These are phyloP conservation scores for Rhodotorula sp. DNA, from an alignment of 1,284 basidiomycete species.

Conservation along the genomic window DNA sequence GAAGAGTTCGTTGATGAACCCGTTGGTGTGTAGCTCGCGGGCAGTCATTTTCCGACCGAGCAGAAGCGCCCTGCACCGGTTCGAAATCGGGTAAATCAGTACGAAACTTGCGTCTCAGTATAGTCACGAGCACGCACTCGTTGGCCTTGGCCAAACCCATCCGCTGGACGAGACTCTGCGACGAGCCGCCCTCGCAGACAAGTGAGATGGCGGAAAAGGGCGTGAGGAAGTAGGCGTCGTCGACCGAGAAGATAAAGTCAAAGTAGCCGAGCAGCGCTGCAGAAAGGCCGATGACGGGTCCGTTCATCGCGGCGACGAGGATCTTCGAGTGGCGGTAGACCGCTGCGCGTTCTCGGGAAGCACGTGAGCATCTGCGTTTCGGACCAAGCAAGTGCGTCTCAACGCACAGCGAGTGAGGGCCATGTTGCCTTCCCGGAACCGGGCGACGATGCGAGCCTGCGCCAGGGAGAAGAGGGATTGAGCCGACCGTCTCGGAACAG, in stretches of 20 bases:
- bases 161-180: conserved; percentile 30
- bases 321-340: conserved; percentile 36
- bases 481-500: neutral
- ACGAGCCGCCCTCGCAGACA: conserved; percentile 36
- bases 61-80: conserved; percentile 21
- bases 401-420: conserved; percentile 23
- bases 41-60: conserved; percentile 34
- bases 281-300: conserved; percentile 34
- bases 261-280: conserved; percentile 29
- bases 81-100: neutral
- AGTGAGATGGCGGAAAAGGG: conserved; percentile 38
- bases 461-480: neutral
- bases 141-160: conserved; percentile 38
- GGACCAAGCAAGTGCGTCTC: fast-evolving
- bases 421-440: conserved; percentile 28
- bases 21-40: conserved; percentile 23
- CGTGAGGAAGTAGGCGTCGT: conserved; percentile 37
- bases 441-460: conserved; percentile 18
- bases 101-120: neutral
- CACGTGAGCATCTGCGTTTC: neutral
- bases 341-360: neutral
- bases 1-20: conserved; percentile 38
- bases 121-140: conserved; percentile 7
- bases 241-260: conserved; percentile 38
- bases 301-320: conserved; percentile 35